Base-by-base conservation (phyloP, 495 filamentous ascomycete species). In the Daldinia vernicosa region DNA sequence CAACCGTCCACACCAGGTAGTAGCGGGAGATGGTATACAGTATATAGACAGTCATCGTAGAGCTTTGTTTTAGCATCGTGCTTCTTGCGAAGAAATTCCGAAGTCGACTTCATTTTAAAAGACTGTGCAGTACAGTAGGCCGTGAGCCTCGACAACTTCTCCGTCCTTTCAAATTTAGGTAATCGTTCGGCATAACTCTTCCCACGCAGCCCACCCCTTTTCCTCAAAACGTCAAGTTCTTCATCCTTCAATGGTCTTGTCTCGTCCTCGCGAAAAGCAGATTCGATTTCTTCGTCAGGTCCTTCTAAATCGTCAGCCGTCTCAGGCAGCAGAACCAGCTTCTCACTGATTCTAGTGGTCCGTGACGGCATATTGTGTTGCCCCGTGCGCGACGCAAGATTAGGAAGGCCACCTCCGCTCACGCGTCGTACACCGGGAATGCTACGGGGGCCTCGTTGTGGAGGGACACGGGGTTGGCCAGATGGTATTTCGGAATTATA, bases 1-100 rank as follows among this genome's bases (percentile, higher is more conserved):
- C 93, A 97, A 6, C 96, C 95, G 35, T 95, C 93, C 47, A 83
- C 84, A 0, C 95, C 96, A 6, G 91, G 90, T 55, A 98, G 81
- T 54, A 99, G 78, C 8, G 95, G 95, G 27, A 97, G 82, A 81
- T 98, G 94, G 79, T 98, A 99, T 32, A 95, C 95, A 5, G 89
- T 91, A 74, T 99, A 99, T 19, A 99, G 84, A 75, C 96, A 98
- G 76, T 99, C 96, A 79, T 98, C 96, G 78, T 99, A 99, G n/a
- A 98, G 85, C 79, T 99, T 99, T 43, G 94, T 97, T 81, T 92
- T 88, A 0, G 93, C 96, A n/a, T 90, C 90, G 85, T 99, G 95
- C 75, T 88, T 88, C 51, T 90, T 92, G 76, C 91, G 92, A 37
- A 97, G 85, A 81, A 99, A 99, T 51, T 91, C 87, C 19, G 93